Conservation (phyloP, 129 eudicot genomes). For the Chrysanthemum seticuspe region DNA sequence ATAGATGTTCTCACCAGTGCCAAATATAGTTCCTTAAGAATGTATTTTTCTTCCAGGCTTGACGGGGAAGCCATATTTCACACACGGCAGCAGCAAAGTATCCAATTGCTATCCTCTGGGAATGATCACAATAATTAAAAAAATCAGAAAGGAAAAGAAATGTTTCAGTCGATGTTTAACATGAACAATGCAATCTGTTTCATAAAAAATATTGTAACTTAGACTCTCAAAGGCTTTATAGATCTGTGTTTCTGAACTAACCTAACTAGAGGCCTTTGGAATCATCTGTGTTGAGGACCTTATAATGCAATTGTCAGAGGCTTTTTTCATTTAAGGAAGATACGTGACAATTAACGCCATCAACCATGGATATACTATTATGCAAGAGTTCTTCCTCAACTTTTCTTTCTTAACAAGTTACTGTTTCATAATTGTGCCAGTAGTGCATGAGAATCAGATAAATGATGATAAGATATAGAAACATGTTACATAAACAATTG, state of each 20-base stretch:
- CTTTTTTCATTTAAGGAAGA: background rate
- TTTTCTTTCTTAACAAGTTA: conserved; percentile 3
- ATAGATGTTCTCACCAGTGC: conserved; percentile 62
- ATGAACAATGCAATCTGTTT: background rate
- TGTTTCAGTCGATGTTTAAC: background rate
- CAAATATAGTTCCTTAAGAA: conserved; percentile 43
- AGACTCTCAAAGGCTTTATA: conserved; percentile 3
- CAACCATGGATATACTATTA: conserved; percentile 6
- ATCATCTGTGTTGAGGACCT: background rate
- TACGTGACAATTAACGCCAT: background rate
- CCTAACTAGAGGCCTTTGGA: background rate
- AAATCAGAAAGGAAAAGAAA: conserved; percentile 17
- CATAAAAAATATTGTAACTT: background rate
- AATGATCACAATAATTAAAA: conserved; percentile 10
- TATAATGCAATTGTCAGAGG: background rate
- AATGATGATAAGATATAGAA: background rate
- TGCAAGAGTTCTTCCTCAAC: conserved; percentile 9
- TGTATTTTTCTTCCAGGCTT: conserved; percentile 32
- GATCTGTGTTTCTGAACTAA: conserved; percentile 11
- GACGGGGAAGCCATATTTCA: conserved; percentile 79
- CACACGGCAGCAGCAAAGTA: conserved; percentile 69
- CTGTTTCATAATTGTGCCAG: background rate
- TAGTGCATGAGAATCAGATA: conserved; percentile 22
- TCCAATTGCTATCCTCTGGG: conserved; percentile 78
- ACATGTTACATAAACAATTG: conserved; percentile 7